Base-by-base conservation (phyloP, 2,329 filamentous ascomycete genomes). In the Alternaria infectoria region DNA sequence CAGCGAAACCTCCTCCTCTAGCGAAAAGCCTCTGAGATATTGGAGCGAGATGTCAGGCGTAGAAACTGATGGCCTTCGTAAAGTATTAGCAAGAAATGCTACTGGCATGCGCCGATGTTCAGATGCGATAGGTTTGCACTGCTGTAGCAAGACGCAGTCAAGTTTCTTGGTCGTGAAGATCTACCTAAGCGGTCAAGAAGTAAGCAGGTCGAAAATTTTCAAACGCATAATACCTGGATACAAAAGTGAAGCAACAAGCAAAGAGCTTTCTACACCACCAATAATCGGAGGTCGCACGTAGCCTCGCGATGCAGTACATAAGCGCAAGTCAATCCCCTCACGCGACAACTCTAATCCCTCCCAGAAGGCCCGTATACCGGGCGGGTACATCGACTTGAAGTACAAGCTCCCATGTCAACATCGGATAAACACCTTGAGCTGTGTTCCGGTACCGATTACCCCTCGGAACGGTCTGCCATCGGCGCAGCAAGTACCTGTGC, bases 191-290 rank as follows among this genome's bases (percentile, higher is more conserved):
- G 36, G 49, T 11, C 17, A 10, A 1, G 4, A 5, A 36, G 49
- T 32, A 52, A 30, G 49, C 15, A 52, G 19, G 13, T 5, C 7
- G 49, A 10, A 40, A 23, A 28, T 30, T 32, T 52, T 52, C 19
- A 15, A 30, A 52, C 30, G 10, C 21, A 52, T 11, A 40, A 15
- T 17, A 21, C 21, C 21, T 52, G 49, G 23, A 10, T 13, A 32
- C 21, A n/a, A 52, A 52, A 52, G 19, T 52, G 49, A 52, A 40
- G 49, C 49, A 52, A 52, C 49, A 52, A 52, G 49, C 49, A 52
- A 52, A 52, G 19, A 12, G 30, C 32, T 25, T 52, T 0, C 21
- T 40, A 52, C 21, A 52, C 30, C 19, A 36, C 49, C 49, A 52
- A 52, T 52, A 32, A 52, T 52, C 49, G 30, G 49, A 52, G 28